Evolutionary conservation across 78 protist genomes (phyloP).

Genomic region (Acrasis kona): DNA sequence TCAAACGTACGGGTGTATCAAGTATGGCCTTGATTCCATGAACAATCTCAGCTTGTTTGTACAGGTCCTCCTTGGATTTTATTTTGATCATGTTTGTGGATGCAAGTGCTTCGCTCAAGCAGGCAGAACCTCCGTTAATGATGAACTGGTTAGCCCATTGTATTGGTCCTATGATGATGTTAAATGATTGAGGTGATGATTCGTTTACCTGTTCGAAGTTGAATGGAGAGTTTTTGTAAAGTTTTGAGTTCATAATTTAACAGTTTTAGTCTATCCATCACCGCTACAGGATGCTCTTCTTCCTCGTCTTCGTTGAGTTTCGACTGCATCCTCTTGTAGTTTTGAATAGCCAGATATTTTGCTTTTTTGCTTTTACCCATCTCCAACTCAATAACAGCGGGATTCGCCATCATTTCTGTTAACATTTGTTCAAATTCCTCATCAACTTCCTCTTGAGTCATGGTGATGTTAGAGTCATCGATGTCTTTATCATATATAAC

Average conservation of each 20-base stretch:
- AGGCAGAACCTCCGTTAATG: neutral
- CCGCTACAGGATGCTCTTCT: neutral
- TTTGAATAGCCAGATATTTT: neutral
- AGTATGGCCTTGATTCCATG: neutral
- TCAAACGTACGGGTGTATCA: neutral
- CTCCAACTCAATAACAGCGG: neutral
- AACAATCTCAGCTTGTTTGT: neutral
- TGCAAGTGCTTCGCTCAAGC: neutral
- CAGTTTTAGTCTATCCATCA: neutral
- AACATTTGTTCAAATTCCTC: neutral
- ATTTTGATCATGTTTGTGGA: neutral
- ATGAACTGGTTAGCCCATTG: neutral
- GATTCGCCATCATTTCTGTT: neutral
- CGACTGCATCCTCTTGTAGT: neutral
- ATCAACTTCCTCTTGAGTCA: neutral
- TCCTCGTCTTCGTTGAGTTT: too few species aligned
- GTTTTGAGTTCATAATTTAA: neutral
- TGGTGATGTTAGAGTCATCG: neutral
- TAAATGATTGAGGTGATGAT: too few species aligned
- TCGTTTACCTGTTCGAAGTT: constrained; percentile 1
- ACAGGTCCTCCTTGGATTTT: neutral
- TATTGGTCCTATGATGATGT: too few species aligned
- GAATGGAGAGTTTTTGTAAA: neutral
- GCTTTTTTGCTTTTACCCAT: neutral
- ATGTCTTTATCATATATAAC: neutral